A percentile compares a stretch with the other conserved stretches of the same genome.
Conservation (phyloP, 108 stramenopile genomes). For the Epithemia pelagica region DNA sequence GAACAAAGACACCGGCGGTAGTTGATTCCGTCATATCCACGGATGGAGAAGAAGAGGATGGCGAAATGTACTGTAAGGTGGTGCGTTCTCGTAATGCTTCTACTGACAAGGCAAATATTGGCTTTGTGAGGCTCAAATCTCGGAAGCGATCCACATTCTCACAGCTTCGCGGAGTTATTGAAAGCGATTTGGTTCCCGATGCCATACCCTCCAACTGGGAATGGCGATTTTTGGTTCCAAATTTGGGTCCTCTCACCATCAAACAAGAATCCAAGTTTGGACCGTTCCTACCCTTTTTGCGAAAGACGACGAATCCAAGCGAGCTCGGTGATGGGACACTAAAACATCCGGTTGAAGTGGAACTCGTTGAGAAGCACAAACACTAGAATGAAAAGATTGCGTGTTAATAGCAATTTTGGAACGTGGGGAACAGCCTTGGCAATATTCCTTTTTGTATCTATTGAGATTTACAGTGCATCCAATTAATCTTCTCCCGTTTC, state of each 20-base stretch:
- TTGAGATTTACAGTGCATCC: background rate
- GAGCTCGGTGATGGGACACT: constrained; percentile 15
- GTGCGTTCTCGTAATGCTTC: background rate
- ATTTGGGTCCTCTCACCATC: constrained; percentile 61
- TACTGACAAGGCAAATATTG: constrained; percentile 30
- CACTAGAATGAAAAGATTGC: background rate
- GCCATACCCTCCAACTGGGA: constrained; percentile 12
- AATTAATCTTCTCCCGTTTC: background rate
- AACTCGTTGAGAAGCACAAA: background rate
- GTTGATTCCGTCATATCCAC: background rate
- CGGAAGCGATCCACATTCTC: constrained; percentile 59
- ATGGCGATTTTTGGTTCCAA: constrained; percentile 74
- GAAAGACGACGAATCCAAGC: constrained; percentile 17
- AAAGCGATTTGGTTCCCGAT: constrained; percentile 54
- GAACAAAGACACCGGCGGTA: too few relatives aligned
- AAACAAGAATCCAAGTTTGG: constrained; percentile 65
- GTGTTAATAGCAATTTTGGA: background rate
- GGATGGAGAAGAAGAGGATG: background rate
- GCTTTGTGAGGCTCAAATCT: constrained; percentile 64
- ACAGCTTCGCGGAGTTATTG: constrained; percentile 41
- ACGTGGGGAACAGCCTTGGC: background rate
- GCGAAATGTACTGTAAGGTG: constrained; percentile 7
- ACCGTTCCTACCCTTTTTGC: constrained; percentile 44
- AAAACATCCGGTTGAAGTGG: background rate
- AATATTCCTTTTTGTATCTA: background rate